phyloP scores from a whole-genome alignment of 73 alveolate species.

The Paramecium octaurelia region DNA sequence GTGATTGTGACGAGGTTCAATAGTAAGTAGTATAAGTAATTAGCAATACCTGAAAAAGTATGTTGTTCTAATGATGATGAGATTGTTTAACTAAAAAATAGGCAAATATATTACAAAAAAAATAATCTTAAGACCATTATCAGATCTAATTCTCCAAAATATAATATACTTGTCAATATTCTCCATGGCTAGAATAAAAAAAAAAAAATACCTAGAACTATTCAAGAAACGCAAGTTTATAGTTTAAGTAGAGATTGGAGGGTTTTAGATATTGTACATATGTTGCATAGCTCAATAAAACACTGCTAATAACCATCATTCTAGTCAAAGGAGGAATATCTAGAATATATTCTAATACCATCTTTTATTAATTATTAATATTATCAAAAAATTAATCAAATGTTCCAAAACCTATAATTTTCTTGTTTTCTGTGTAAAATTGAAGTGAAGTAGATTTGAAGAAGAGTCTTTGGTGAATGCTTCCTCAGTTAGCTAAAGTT shows the following conservation, averaged over 20 bases:
- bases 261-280: neutral
- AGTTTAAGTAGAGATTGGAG: slow-evolving; percentile 5
- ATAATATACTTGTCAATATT: neutral
- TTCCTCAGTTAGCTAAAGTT: neutral
- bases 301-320: neutral
- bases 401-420: slow-evolving; percentile 9
- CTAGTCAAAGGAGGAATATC: slow-evolving; percentile 36
- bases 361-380: neutral
- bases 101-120: neutral
- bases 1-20: neutral
- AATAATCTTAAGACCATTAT: neutral
- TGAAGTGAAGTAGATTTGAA: neutral
- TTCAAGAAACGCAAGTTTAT: neutral
- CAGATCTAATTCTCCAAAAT: slow-evolving; percentile 25
- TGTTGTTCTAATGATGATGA: neutral
- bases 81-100: neutral
- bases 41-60: neutral
- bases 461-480: neutral
- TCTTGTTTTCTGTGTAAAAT: neutral
- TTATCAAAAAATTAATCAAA: neutral
- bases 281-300: slow-evolving; percentile 1
- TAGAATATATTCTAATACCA: neutral
- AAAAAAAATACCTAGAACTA: neutral
- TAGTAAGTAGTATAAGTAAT: neutral
- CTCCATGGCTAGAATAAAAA: slow-evolving; percentile 2